Base-by-base conservation (phyloP, 2,329 filamentous ascomycete genomes). In the Dothiorella sarmentorum region DNA sequence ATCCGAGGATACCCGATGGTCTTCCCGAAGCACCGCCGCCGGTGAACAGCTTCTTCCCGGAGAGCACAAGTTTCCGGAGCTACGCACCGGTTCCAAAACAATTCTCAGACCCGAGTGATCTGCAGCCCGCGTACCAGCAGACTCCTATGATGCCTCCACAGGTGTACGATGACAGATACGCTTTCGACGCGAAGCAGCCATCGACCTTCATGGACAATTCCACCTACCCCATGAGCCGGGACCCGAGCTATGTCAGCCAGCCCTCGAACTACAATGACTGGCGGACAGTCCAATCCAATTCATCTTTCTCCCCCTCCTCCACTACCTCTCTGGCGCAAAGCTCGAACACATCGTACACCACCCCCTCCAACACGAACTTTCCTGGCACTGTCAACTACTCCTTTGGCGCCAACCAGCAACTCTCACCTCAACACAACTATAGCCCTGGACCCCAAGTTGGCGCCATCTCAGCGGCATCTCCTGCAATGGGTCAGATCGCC, bases 211-310 rank as follows among this genome's bases (percentile, higher is more conserved):
- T 45, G 3, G 57, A 59, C 10, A 44, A 55, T 6, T 22, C 47
- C 15, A 51, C 37, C 27, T 59, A 59, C 31, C 35, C 45, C 7
- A 45, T 59, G 38, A 59, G 49, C n/a, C 57, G 57, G 6, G 57
- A 59, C n/a, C 47, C 47, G 13, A 44, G 47, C 37, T 55, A 59
- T 40, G 49, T 59, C 18, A 40, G 49, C 38, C 57, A 59, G 31
- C 49, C 47, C 3, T 40, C 45, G n/a, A 45, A 40, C 5, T 59
- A 52, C 33, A 53, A 58, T 18, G 56, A 58, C 10, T 58, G 56
- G 56, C 56, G 56, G 20, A 6, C 56, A 17, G 35, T 58, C 18
- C 56, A 52, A 15, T 51, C 56, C 20, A 49, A 58, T 33, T 37
- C 56, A 13, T 51, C 44, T 17, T 58, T 51, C 37, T 59, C 57